These are phyloP conservation scores for Fusarium oxysporum DNA, from an alignment of 2,329 filamentous ascomycete species.

Conservation along the genomic window DNA sequence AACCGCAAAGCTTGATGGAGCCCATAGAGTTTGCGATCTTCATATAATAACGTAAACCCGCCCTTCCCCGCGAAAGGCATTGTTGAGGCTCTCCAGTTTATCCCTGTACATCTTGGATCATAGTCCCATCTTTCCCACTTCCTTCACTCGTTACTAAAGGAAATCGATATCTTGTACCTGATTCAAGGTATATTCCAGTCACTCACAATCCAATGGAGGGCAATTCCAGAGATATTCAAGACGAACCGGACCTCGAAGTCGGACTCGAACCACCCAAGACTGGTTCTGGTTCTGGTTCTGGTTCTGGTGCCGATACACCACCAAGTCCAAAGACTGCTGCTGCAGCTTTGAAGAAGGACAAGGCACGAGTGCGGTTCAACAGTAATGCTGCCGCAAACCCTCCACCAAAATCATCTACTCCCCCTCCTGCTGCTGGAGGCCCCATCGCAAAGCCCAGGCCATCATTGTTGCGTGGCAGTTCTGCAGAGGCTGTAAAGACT, in stretches of 20 bases:
- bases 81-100: constrained; percentile 18
- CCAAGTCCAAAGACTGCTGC: constrained; percentile 25
- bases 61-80: constrained; percentile 27
- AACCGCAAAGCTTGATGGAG: constrained; percentile 14
- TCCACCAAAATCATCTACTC: constrained; percentile 30
- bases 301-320: constrained; percentile 12
- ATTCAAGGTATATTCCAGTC: not conserved
- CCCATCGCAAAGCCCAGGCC: constrained; percentile 50
- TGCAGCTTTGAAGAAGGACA: constrained; percentile 53
- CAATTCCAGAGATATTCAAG: constrained; percentile 31
- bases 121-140: constrained; percentile 25
- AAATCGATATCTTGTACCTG: not conserved
- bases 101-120: constrained; percentile 19
- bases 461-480: constrained; percentile 58
- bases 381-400: constrained; percentile 55
- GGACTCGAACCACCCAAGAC: constrained; percentile 22
- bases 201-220: constrained; percentile 34
- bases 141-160: constrained; percentile 25
- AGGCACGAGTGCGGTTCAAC: constrained; percentile 62
- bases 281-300: not conserved
- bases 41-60: constrained; percentile 34
- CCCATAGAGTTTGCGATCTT: constrained; percentile 6
- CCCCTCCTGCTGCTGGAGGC: constrained; percentile 16
- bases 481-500: constrained; percentile 53
- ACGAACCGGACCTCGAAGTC: constrained; percentile 40